Base-by-base conservation (phyloP, 2,329 filamentous ascomycete species). In the Cercospora sojina region DNA sequence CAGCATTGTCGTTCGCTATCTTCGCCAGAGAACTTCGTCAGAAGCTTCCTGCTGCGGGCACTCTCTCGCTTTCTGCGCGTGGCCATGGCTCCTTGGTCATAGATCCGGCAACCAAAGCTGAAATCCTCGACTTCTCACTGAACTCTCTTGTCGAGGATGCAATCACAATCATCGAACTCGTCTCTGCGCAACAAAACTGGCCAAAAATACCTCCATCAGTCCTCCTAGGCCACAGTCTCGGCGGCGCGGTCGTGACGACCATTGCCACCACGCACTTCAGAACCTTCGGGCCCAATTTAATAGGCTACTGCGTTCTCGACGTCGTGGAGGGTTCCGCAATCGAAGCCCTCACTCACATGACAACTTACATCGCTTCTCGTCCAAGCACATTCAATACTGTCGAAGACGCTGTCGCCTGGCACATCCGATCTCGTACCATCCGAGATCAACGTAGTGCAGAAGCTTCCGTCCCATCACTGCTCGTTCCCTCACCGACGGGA, bases 261-360 rank as follows among this genome's bases (percentile, higher is more conserved):
- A 83, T 96, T 64, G 88, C 86, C 74, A 84, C 84, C 18, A 87
- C 87, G 1, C 81, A 83, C 43, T 72, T 66, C 59, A 68, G 68
- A 38, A 51, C 69, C 10, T 81, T 97, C 38, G 91, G 90, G 1
- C 78, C 80, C 41, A 85, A 88, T 27, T 78, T 98, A 1, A 82
- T 98, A 16, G 95, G 92, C 20, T 97, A 94, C 79, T 91, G 89
- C 3, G 93, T 98, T 7, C 83, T 99, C 16, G 95, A 99, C 79
- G 92, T 99, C 4, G 95, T 99, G 29, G 95, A 99, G 79, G 86
- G 95, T 10, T 96, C 92, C 0, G 95, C 95, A 35, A 94, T 99
- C 79, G 95, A 98, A 77, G 94, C 95, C 2, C 84, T 99, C 62
- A 89, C 93, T 78, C 93, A 91, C 78, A 99, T 99, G 95, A 90